phyloP scores from a whole-genome alignment of 2,329 filamentous ascomycete species.

The Arthrinium phaeospermum region DNA sequence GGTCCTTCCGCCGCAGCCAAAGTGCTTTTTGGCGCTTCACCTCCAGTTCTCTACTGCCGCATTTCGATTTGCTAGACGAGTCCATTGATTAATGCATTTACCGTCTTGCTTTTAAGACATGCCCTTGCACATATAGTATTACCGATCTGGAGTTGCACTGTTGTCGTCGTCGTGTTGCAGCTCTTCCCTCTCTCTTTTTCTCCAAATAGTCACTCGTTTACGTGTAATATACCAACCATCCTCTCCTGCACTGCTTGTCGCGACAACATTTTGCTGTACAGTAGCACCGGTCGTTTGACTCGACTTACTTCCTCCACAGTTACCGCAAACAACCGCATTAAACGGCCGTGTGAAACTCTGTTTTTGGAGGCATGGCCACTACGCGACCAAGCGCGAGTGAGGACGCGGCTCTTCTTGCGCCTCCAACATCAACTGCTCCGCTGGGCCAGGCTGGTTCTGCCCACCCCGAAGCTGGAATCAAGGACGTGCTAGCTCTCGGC shows the following conservation, averaged over 20 bases:
- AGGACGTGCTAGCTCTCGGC: neutral
- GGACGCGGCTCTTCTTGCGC: slow-evolving; percentile 2
- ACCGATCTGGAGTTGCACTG: neutral
- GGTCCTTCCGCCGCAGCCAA: neutral
- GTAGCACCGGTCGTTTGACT: neutral
- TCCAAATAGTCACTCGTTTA: slow-evolving; percentile 12
- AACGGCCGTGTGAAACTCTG: slow-evolving; percentile 1
- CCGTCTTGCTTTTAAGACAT: slow-evolving; percentile 2
- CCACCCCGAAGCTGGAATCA: neutral
- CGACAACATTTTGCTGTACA: neutral
- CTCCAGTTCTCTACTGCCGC: neutral
- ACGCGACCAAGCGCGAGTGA: neutral
- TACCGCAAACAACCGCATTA: neutral
- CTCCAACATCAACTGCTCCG: neutral
- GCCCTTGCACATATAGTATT: neutral
- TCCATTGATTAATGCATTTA: neutral
- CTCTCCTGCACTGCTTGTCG: neutral
- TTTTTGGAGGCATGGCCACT: slow-evolving; percentile 14
- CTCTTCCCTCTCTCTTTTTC: neutral
- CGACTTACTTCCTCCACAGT: neutral
- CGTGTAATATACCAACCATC: slow-evolving; percentile 9
- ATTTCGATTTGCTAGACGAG: neutral
- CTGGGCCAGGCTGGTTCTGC: neutral
- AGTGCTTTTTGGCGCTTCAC: slow-evolving; percentile 3
- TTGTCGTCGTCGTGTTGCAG: neutral